Base-by-base conservation (phyloP, 352 stramenopile species). In the Phytophthora hibernalis region DNA sequence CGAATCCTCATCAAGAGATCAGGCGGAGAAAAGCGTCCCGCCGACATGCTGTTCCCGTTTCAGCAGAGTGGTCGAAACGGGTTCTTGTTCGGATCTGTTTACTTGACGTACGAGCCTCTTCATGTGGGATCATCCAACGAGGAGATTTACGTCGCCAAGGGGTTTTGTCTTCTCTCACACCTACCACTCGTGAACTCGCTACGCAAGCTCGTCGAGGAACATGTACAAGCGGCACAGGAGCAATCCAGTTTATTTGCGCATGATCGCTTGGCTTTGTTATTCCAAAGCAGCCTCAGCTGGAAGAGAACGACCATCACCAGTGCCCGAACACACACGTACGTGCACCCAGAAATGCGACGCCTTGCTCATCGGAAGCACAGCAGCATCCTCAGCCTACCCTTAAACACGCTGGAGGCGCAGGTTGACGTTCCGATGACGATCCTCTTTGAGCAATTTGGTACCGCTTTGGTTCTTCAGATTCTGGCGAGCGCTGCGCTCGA, bases 401-500 rank as follows among this genome's bases (percentile, higher is more conserved):
- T 73, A 47, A 79, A 54, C 43, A 62, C 61, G 8, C 42, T 87
- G 56, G 78, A 90, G 28, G 76, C 80, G 7, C 66, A 70, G 10
- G 75, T 92, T 20, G 87, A 95, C 47, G 80, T 93, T 30, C 86
- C 82, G 3, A 76, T 95, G 28, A 74, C 74, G 35, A 74, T 81
- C 8, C 67, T 95, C 10, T 91, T 95, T 40, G 71, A 89, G 18
- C 72, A 87, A 12, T 88, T 95, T 72, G 86, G 87, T 26, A 83
- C 72, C 5, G 79, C 80, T 7, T 73, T 87, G 33, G 84, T 77
- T 20, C 71, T 95, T 4, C 85, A 95, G 63, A 84, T 95, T 45
- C 68, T 95, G 30, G 87, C 80, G 13, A 93, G 87, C 49, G 87
- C 90, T 28, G 70, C 95, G 33, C 77, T 97, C n/a, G 91, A 97